Base-by-base conservation (phyloP, 768 basidiomycete genomes). In the Rhizopogon rudus region DNA sequence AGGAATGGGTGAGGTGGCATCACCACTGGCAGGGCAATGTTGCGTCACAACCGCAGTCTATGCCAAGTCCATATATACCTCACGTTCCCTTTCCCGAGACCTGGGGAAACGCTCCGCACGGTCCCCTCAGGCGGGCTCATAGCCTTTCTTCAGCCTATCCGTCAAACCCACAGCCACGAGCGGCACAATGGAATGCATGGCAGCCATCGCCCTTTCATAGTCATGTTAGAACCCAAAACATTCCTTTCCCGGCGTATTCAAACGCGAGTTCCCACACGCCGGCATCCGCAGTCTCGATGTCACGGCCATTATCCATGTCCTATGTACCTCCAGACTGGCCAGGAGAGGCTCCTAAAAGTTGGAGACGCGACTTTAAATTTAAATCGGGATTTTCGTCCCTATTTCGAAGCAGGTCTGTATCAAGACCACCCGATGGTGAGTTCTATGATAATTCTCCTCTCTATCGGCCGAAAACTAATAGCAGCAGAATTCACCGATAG, bases 351-450 rank as follows among this genome's bases (percentile, higher is more conserved):
- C 68, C 68, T 2, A 60, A 60, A 43, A 58, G 60, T 6, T 70
- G 70, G 68, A 63, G 68, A 49, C 56, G 57, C 12, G 70, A 66
- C 57, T 69, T 71, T 57, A 71, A 60, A 51, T 70, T 71, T 53
- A 69, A 65, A 20, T 68, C 66, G 9, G 61, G 63, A 1, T 58
- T 70, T 51, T 59, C 69, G 7, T 68, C 66, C 49, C 58, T 70
- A 58, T 66, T 69, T 52, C 67, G 69, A 35, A 54, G 48, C 17
- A 59, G 44, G 51, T 56, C 67, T 17, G 44, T 39, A 54, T 42
- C 8, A 25, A 61, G 55, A 45, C 42, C 10, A 40, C 46, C 37
- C 4, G 57, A 61, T 45, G 58, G 68, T 70, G 20, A 56, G 68
- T 65, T 40, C 1, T 4, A 28, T 6, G 12, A 8, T 10, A 41